These are phyloP conservation scores for Venturia asperata DNA, from an alignment of 2,329 filamentous ascomycete species.

Conservation along the genomic window DNA sequence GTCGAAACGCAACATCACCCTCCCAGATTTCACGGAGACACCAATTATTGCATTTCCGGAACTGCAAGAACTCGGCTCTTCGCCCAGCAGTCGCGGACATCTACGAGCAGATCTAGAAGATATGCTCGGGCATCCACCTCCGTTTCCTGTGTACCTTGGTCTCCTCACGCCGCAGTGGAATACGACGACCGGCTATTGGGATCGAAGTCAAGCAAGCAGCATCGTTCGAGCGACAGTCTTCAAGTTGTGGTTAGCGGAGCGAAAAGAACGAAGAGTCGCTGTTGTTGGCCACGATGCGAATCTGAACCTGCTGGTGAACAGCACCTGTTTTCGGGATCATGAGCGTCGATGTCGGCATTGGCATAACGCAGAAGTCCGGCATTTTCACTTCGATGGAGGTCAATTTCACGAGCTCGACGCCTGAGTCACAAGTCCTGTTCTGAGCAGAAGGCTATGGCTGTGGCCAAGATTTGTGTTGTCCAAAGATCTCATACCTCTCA, in stretches of 20 bases:
- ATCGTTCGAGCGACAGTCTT: not conserved
- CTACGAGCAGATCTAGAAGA: not conserved
- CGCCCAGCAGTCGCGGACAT: constrained; percentile 1
- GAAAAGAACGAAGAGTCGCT: not conserved
- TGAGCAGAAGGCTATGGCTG: too few species aligned
- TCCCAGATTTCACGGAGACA: not conserved
- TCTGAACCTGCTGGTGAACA: constrained; percentile 1
- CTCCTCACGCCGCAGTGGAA: not conserved
- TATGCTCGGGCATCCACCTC: not conserved
- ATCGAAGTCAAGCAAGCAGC: not conserved
- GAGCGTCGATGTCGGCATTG: not conserved
- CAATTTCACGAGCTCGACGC: not conserved
- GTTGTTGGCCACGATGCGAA: constrained; percentile 10
- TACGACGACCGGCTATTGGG: constrained; percentile 5
- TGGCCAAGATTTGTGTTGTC: too few species aligned
- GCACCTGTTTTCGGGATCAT: constrained; percentile 10
- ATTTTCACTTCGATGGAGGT: not conserved
- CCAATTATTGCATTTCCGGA: constrained; percentile 1
- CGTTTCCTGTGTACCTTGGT: not conserved
- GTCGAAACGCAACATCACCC: constrained; percentile 20
- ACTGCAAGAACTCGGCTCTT: not conserved
- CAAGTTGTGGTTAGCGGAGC: not conserved
- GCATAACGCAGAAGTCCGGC: constrained; percentile 4
- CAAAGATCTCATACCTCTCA: too few species aligned
- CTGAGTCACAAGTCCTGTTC: not conserved